These are phyloP conservation scores for Stipa capillata DNA, from an alignment of 176 grass and related monocot genomes.

Conservation along the genomic window DNA sequence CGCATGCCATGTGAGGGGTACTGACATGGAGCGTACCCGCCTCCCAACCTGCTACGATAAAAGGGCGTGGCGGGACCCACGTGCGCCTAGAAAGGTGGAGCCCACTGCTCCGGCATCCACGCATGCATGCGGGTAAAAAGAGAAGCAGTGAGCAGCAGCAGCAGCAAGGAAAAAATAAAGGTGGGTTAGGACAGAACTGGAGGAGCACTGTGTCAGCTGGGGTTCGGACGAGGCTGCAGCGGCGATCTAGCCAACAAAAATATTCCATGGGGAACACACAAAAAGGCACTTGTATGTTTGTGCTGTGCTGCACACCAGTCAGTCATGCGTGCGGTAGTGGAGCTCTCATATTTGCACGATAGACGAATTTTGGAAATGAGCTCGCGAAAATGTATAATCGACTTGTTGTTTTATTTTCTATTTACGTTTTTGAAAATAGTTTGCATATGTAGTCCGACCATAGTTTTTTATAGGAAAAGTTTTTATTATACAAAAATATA, in stretches of 20 bases:
- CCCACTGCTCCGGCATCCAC: not conserved
- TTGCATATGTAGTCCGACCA: too few relatives aligned
- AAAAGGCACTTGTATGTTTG: not conserved
- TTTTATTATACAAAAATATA: too few relatives aligned
- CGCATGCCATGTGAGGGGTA: conserved; percentile 2
- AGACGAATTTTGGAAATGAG: not conserved
- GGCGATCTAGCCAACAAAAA: not conserved
- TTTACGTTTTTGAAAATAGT: too few relatives aligned
- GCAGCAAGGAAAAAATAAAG: not conserved
- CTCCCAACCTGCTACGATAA: not conserved
- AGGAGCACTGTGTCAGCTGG: not conserved
- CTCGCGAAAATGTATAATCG: not conserved
- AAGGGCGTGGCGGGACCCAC: not conserved
- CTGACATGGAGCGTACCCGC: not conserved
- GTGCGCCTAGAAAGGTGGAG: not conserved
- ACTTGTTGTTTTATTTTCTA: too few relatives aligned
- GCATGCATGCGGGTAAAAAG: not conserved
- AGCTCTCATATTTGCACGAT: not conserved
- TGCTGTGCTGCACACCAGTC: not conserved
- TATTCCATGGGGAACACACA: not conserved
- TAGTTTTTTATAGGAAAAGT: too few relatives aligned
- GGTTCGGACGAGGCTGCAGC: not conserved
- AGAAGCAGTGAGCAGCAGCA: not conserved
- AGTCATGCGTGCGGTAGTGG: not conserved
- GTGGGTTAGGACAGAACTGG: not conserved